Evolutionary conservation across 805 yeast species (phyloP), one percentile per base, ranked within the genome.

Genomic region (Candida nanaspora): DNA sequence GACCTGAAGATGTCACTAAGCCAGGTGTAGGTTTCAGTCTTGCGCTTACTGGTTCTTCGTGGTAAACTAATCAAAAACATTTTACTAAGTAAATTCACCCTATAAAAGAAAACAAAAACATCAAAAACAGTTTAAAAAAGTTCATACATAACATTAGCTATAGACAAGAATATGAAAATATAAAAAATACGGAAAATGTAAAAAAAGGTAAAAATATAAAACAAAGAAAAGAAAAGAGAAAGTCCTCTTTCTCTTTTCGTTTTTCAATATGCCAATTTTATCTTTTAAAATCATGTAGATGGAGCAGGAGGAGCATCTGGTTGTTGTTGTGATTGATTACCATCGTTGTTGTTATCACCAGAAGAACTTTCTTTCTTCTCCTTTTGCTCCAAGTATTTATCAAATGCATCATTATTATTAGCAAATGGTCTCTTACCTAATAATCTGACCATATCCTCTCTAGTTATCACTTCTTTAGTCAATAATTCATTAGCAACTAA

Each of bases 331-430:
- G n/a, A 22, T n/a, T n/a, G n/a, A n/a, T n/a, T n/a, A n/a, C n/a
- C n/a, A 6, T 20, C 27, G 8, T 16, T 20, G 10, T 27, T 13
- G 6, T 19, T n/a, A 10, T 28, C 20, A 10, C n/a, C n/a, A n/a
- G n/a, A n/a, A n/a, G n/a, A n/a, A n/a, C n/a, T n/a, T n/a, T 23
- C 39, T 26, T 45, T 44, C 28, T 44, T 46, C 25, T 45, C 46
- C 31, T 50, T 53, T 6, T 44, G 46, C n/a, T 51, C 85, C 45
- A 89, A 66, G 55, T 89, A 89, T 59, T 86, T 86, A 61, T 87
- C 95, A 62, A 89, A 88, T 1, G 95, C 95, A 56, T 84, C 94
- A 53, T 84, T 84, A 57, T 78, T 72, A 55, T 83, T 86, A 14
- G 80, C 76, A 69, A 80, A 84, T 31, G 89, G 89, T 52, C 94